Evolutionary conservation across 495 filamentous ascomycete species (phyloP).

Genomic region (Talaromyces ruber): DNA sequence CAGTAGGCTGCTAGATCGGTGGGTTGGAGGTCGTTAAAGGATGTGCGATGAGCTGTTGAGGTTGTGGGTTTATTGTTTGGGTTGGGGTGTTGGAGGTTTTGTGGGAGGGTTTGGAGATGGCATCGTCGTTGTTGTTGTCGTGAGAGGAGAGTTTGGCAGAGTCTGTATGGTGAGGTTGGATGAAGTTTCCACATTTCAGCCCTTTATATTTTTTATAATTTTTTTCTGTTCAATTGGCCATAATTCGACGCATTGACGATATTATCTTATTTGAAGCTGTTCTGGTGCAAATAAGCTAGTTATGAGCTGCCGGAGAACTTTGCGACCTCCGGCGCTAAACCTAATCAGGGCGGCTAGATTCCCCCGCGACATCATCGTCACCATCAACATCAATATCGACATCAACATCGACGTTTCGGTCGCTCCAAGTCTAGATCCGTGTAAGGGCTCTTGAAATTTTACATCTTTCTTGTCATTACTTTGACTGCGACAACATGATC

Average conservation of each 20-base stretch:
- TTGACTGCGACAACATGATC: slow-evolving; percentile 56
- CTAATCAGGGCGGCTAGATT: background rate
- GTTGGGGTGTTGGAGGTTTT: background rate
- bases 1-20: slow-evolving; percentile 44
- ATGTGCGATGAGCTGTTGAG: slow-evolving; percentile 14
- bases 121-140: background rate
- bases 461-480: background rate
- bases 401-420: too few relatives aligned
- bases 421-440: background rate
- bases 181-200: background rate
- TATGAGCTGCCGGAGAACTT: background rate
- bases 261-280: background rate
- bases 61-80: slow-evolving; percentile 1
- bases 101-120: background rate
- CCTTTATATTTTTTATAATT: background rate
- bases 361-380: background rate
- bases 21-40: slow-evolving; percentile 26
- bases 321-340: background rate
- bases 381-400: background rate
- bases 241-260: background rate
- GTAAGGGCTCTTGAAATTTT: too few relatives aligned
- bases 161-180: background rate
- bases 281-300: background rate
- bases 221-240: background rate
- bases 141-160: background rate